Conservation (phyloP, 306 rosid genomes). For the Gleditsia sinensis region DNA sequence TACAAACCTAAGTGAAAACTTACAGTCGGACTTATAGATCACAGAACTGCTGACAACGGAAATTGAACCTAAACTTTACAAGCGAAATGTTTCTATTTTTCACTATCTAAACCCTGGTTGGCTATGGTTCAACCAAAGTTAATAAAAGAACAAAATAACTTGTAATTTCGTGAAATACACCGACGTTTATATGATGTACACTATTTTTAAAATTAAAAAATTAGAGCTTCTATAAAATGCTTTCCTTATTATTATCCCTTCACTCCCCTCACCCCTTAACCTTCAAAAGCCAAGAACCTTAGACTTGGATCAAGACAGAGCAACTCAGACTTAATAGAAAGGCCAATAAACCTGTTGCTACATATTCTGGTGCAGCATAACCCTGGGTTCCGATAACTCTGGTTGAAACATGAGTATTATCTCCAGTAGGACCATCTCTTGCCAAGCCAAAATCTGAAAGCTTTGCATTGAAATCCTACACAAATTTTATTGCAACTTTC, state of each 20-base stretch:
- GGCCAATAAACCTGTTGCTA: slow-evolving; percentile 73
- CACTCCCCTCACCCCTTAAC: not conserved
- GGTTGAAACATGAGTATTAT: slow-evolving; percentile 92
- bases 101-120: too few relatives aligned
- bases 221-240: too few relatives aligned
- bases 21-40: too few relatives aligned
- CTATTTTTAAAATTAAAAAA: too few relatives aligned
- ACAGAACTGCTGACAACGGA: too few relatives aligned
- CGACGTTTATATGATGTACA: too few relatives aligned
- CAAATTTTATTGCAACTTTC: slow-evolving; percentile 21
- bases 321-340: not conserved
- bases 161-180: too few relatives aligned
- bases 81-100: too few relatives aligned
- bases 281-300: not conserved
- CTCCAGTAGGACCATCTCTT: slow-evolving; percentile 97
- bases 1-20: too few relatives aligned
- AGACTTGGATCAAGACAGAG: slow-evolving; percentile 17
- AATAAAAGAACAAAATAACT: not conserved
- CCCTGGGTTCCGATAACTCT: slow-evolving; percentile 91
- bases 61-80: too few relatives aligned
- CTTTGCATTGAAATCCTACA: slow-evolving; percentile 81
- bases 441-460: slow-evolving; percentile 96
- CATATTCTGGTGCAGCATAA: slow-evolving; percentile 96
- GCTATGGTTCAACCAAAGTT: not conserved
- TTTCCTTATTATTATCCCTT: not conserved